Base-by-base conservation (phyloP, 2,329 filamentous ascomycete species). In the Blumeria hordei region DNA sequence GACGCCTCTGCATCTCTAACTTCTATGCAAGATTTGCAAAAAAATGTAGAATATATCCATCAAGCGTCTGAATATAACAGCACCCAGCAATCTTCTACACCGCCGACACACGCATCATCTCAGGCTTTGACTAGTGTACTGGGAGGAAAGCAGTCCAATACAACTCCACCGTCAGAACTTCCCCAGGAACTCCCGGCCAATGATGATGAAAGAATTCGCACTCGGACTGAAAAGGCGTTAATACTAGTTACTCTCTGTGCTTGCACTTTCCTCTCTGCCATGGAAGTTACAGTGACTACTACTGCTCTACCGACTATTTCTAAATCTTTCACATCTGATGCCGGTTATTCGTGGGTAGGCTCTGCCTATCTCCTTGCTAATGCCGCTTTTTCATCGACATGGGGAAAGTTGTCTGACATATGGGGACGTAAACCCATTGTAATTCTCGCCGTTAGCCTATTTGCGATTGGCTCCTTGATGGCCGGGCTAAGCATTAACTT, bases 321-420 rank as follows among this genome's bases (percentile, higher is more conserved):
- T 14, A 69, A 72, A 57, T 66, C 74, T 36, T 75, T 77, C 60
- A 65, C 73, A 16, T 73, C 71, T 5, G 66, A 69, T 3, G 62
- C 63, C 1, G 63, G 64, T 9, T 88, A 87, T 67, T 78, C 80
- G 12, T 88, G 84, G 85, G 83, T 90, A 57, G 84, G 83, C 0
- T 79, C 75, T 33, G 77, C 83, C 0, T 88, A 83, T 65, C 70
- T 87, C 3, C 74, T 88, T 10, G 80, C 79, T 14, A 78, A 78
- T 61, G 79, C 82, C 0, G 79, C 82, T 0, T 73, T 73, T 1
- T 28, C 21, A 4, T 28, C 21, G 21, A 28, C 21, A 28, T 28
- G 21, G 21, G 21, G 21, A 28, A 28, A 77, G 75, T 0, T 78
- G 37, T 72, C 71, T 1, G 75, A 79, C 58, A 77, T 78, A 36